A percentile compares a stretch with the other conserved stretches of the same genome.
Conservation (phyloP, 495 filamentous ascomycete genomes). For the Aspergillus conjunctus region DNA sequence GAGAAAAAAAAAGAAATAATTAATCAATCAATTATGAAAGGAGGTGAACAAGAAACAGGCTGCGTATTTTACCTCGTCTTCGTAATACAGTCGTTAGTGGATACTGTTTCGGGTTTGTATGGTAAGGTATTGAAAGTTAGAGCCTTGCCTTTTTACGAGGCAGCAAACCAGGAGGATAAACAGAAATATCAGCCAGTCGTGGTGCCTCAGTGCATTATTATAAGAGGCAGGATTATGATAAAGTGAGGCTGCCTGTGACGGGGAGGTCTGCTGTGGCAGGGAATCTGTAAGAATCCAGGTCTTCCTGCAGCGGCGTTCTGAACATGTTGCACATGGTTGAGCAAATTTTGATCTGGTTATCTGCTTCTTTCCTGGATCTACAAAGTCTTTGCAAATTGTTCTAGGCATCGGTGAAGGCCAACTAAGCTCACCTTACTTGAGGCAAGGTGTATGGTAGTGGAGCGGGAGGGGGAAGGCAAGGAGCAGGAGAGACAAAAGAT, state of each 20-base stretch:
- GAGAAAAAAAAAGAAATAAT: conserved; percentile 6
- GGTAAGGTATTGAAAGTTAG: conserved; percentile 20
- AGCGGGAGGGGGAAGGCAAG: conserved; percentile 1
- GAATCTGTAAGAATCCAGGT: conserved; percentile 10
- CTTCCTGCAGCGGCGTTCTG: conserved; percentile 16
- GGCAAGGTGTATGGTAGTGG: conserved; percentile 7
- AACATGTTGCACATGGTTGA: conserved; percentile 1
- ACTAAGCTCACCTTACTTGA: conserved; percentile 12
- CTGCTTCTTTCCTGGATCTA: neutral
- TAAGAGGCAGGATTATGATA: conserved; percentile 8
- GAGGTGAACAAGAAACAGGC: neutral
- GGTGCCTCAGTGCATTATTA: conserved; percentile 3
- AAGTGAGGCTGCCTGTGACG: conserved; percentile 20
- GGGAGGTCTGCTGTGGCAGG: conserved; percentile 13
- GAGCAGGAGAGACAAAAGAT: neutral
- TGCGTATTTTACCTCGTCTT: conserved; percentile 16
- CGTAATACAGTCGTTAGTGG: conserved; percentile 19
- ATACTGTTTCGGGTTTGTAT: conserved; percentile 15
- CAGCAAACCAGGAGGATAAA: neutral
- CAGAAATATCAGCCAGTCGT: neutral
- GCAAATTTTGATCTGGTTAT: neutral
- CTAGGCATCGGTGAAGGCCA: neutral
- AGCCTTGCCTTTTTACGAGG: conserved; percentile 9
- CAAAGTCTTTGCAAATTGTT: neutral
- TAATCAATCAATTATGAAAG: conserved; percentile 11